phyloP scores from a whole-genome alignment of 225 moss, liverwort and hornwort species.

The Physcomitrium patens region DNA sequence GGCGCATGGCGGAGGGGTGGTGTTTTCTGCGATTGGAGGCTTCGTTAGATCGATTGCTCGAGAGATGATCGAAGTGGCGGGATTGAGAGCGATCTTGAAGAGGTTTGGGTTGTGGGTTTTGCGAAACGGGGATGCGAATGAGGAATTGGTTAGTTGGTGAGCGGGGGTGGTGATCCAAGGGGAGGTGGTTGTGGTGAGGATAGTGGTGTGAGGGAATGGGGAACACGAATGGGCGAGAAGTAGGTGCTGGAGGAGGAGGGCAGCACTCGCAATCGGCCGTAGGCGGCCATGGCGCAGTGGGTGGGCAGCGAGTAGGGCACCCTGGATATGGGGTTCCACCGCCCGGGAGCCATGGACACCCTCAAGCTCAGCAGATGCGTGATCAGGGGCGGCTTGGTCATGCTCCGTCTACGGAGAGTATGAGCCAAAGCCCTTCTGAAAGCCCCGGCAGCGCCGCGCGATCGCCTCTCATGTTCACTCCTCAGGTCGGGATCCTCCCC shows the following conservation, averaged over 20 bases:
- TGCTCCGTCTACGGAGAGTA: constrained; percentile 64
- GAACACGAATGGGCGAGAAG: constrained; percentile 48
- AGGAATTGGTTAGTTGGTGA: background rate
- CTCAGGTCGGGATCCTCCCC: constrained; percentile 58
- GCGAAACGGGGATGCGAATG: constrained; percentile 5
- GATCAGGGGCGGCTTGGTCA: constrained; percentile 54
- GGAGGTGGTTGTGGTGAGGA: constrained; percentile 8
- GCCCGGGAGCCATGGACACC: constrained; percentile 25
- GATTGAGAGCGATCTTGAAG: background rate
- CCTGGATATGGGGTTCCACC: constrained; percentile 44
- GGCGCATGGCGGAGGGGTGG: too few relatives aligned
- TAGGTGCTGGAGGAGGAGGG: constrained; percentile 38
- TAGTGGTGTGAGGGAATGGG: background rate
- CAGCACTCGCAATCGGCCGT: constrained; percentile 27
- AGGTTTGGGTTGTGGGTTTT: constrained; percentile 23
- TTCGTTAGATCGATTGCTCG: background rate
- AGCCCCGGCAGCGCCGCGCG: constrained; percentile 97
- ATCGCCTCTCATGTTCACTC: constrained; percentile 98
- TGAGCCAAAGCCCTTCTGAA: constrained; percentile 95
- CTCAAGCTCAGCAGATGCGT: constrained; percentile 49
- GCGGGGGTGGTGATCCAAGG: constrained; percentile 5
- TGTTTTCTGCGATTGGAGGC: too few relatives aligned
- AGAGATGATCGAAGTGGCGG: too few relatives aligned
- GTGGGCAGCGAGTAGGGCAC: constrained; percentile 2
- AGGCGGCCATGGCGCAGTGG: background rate